These are phyloP conservation scores for Citrus sp. DNA, from an alignment of 345 rosid species.

Conservation along the genomic window DNA sequence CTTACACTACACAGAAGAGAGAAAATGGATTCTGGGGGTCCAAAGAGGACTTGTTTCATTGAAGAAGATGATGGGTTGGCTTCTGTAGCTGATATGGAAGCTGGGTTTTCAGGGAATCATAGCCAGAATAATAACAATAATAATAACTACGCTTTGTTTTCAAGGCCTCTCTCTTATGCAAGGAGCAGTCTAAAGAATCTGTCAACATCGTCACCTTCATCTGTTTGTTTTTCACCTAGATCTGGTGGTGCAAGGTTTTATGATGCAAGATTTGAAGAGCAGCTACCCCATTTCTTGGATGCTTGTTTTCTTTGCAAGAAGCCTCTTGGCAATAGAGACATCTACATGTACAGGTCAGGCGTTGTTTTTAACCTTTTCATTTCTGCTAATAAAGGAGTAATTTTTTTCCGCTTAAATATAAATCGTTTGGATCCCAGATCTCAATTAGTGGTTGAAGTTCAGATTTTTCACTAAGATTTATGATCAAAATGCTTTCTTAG, in stretches of 20 bases:
- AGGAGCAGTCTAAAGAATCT: conserved; percentile 43
- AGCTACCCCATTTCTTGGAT: conserved; percentile 62
- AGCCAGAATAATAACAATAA: background rate
- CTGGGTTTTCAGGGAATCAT: conserved; percentile 49
- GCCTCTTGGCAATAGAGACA: conserved; percentile 60
- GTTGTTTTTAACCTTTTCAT: background rate
- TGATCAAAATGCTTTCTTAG: background rate
- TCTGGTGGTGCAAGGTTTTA: conserved; percentile 49
- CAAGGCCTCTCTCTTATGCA: conserved; percentile 34
- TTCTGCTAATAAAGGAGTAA: too few species aligned
- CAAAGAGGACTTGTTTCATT: conserved; percentile 42
- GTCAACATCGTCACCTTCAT: conserved; percentile 10
- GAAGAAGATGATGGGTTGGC: conserved; percentile 56
- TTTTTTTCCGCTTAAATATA: background rate
- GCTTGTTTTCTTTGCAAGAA: conserved; percentile 73
- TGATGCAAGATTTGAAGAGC: conserved; percentile 61
- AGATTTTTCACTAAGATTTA: background rate
- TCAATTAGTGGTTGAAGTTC: background rate
- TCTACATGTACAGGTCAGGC: conserved; percentile 77
- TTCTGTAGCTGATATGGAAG: conserved; percentile 60
- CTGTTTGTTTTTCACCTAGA: conserved; percentile 48
- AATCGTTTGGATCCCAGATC: background rate
- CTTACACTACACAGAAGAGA: too few species aligned
- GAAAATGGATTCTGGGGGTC: conserved; percentile 14
- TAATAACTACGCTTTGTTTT: conserved; percentile 23